Evolutionary conservation across 2,329 filamentous ascomycete species (phyloP), one percentile per base, ranked within the genome.

Genomic region (Epichloe gansuensis): DNA sequence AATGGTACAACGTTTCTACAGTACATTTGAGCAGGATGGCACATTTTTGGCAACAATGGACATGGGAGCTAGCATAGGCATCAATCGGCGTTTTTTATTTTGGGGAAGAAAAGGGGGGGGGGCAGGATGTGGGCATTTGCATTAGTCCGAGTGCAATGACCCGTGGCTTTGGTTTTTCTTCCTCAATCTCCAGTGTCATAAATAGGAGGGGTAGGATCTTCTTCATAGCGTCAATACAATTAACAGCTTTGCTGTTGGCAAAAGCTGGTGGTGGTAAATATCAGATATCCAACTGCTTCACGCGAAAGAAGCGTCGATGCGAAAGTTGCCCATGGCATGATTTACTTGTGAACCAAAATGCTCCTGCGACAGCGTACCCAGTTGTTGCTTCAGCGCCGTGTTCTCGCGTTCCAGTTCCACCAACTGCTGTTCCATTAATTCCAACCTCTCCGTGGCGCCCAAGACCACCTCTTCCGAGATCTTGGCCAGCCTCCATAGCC

Each of bases 401-500:
- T 75, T 74, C 51, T 74, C 77, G 50, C 63, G 67, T 59, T 77
- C 74, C 8, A 84, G 64, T 27, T 71, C 65, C 47, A 74, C 71
- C 27, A 85, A 68, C 51, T 72, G 66, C 49, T 71, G 64, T 56
- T 78, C 70, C 40, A 85, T 65, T 9, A 73, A 72, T 55, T 82
- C 80, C 68, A 81, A 76, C 61, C 80, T 72, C 64, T 85, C 81
- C 38, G 77, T 68, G 1, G 81, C 80, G 8, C 80, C 81, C 6
- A 82, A 73, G 34, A 76, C 77, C 55, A 85, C 71, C 64, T 87
- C 83, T 60, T 87, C 81, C 6, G 84, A 77, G 49, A 86, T 83
- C 68, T 86, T 85, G 62, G 85, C 78, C 44, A 87, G 74, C 15
- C 84, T 74, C 78, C 82, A 85, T 3, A 87, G 69, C 50, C 83